These are phyloP conservation scores for Pulicaria dysenterica DNA, from an alignment of 129 eudicot genomes.

Conservation along the genomic window DNA sequence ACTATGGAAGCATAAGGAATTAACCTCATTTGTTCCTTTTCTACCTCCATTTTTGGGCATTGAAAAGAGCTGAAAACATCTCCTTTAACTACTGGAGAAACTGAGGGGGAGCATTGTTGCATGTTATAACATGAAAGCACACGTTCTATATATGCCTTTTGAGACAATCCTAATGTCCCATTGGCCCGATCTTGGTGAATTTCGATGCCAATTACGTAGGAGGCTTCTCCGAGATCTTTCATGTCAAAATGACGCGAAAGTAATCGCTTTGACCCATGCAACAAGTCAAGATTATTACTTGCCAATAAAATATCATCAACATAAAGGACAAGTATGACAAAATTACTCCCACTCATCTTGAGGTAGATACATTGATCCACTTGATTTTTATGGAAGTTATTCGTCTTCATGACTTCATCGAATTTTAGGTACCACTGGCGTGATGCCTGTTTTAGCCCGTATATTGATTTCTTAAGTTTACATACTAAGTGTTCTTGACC, in stretches of 20 bases:
- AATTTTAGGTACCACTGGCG: neutral
- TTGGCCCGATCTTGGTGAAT: neutral
- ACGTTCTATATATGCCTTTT: neutral
- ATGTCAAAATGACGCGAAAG: neutral
- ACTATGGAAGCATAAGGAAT: too few relatives aligned
- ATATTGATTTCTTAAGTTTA: neutral
- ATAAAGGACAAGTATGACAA: neutral
- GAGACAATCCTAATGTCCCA: neutral
- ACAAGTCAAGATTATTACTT: neutral
- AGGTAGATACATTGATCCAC: neutral
- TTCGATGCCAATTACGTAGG: neutral
- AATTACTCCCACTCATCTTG: neutral
- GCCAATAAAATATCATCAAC: too few relatives aligned
- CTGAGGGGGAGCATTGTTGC: neutral
- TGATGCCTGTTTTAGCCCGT: neutral
- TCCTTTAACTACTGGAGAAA: neutral
- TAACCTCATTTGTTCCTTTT: too few relatives aligned
- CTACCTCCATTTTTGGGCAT: too few relatives aligned
- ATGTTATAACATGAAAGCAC: too few relatives aligned
- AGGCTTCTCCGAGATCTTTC: neutral
- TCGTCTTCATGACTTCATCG: neutral
- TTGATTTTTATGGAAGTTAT: neutral
- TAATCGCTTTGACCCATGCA: neutral
- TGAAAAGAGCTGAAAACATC: neutral
- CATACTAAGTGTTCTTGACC: neutral